Evolutionary conservation across 2,329 filamentous ascomycete species (phyloP), one percentile per base, ranked within the genome.

Genomic region (Zymoseptoria crescenta): DNA sequence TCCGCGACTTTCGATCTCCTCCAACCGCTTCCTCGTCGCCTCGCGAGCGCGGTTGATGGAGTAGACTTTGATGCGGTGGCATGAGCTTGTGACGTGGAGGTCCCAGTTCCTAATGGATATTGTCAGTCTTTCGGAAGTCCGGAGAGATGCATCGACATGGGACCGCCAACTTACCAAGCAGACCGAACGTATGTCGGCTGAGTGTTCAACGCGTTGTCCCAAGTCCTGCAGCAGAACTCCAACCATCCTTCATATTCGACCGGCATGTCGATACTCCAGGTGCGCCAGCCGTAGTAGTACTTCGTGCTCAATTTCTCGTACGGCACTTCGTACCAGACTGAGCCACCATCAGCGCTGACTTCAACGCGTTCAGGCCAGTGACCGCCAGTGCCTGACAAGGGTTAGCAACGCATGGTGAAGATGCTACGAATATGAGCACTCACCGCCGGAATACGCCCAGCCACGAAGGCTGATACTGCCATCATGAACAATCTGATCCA

Each of bases 251-350:
- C 77, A 2, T 73, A 74, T 62, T 79, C 76, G 28, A 83, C 82
- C 0, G 86, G 86, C 0, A 89, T 66, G 1, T 86, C 81, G 1
- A 80, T 77, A 58, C 82, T 75, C 87, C 86, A 89, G 0, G 78
- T 79, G 10, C 86, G 74, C 87, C 86, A 89, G 0, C 83, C 80
- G 66, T 81, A 83, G 53, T 79, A 83, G 54, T 83, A 80, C 71
- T 89, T 89, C 62, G 76, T 77, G 2, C 80, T 83, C 61, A 89
- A 61, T 1, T 86, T 83, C 54, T 85, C 79, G 0, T 74, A 73
- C 0, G 85, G 85, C 0, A 87, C 82, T 8, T 80, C 76, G 61
- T 87, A 87, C 85, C 85, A 88, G 13, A 78, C 79, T 63, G 78
- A 81, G 0, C 86, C 85, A 0, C 86, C 85, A 64, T 88, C 85